Percentiles rank a stretch among this genome's conserved stretches.
phyloP scores from a whole-genome alignment of 1,284 basidiomycete genomes.

The Leccinum subspadiceum region DNA sequence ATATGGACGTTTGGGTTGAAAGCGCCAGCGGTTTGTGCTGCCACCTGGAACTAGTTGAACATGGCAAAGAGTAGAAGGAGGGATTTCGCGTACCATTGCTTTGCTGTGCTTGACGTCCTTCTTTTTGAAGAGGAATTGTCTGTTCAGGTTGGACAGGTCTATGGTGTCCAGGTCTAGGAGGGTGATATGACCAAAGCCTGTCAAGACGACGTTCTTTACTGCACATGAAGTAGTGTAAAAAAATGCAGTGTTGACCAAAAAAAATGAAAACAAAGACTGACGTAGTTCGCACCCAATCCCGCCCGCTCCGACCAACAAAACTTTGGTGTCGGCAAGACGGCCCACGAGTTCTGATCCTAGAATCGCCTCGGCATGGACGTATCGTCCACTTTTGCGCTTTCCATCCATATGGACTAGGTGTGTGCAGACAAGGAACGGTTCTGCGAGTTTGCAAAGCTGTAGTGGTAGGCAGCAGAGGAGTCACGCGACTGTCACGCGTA shows the following conservation, averaged over 20 bases:
- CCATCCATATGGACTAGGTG: conserved; percentile 10
- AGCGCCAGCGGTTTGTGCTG: conserved; percentile 81
- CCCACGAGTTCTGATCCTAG: conserved; percentile 69
- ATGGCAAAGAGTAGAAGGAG: not conserved
- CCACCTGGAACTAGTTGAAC: conserved; percentile 54
- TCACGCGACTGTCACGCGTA: conserved; percentile 29
- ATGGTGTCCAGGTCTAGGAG: conserved; percentile 97
- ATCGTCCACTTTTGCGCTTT: conserved; percentile 24
- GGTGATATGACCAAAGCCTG: conserved; percentile 91
- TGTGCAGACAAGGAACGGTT: not conserved
- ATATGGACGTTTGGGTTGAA: conserved; percentile 95
- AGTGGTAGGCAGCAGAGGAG: not conserved
- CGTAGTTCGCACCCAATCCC: conserved; percentile 97
- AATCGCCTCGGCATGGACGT: conserved; percentile 63
- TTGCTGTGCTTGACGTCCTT: conserved; percentile 98
- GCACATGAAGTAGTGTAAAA: conserved; percentile 5
- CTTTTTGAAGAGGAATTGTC: conserved; percentile 97
- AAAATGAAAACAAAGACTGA: conserved; percentile 41
- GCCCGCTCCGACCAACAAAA: conserved; percentile 93
- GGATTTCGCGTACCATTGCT: conserved; percentile 58
- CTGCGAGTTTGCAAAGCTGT: not conserved
- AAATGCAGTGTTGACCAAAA: not conserved
- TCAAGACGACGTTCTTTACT: conserved; percentile 96
- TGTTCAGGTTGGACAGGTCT: conserved; percentile 96
- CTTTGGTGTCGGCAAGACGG: conserved; percentile 61